Conservation (phyloP, 805 yeast genomes). For the Teunomyces gatunensis region DNA sequence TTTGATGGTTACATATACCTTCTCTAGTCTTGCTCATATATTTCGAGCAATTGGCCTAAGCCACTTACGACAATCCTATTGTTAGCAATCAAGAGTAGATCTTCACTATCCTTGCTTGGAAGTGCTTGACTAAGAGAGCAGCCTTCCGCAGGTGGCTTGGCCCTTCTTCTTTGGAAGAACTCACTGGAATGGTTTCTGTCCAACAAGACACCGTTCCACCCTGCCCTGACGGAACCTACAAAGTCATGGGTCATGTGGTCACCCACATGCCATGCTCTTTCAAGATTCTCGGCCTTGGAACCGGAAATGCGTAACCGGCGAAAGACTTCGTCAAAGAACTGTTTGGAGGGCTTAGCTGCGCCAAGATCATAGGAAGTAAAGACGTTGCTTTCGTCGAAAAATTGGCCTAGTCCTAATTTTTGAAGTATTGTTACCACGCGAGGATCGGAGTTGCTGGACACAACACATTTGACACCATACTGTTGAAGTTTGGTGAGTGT, state of each 20-base stretch:
- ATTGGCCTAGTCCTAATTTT: conserved; percentile 43
- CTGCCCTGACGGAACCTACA: conserved; percentile 49
- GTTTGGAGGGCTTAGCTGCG: conserved; percentile 48
- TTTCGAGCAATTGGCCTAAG: conserved; percentile 15
- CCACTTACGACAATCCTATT: conserved; percentile 28
- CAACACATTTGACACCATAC: conserved; percentile 36
- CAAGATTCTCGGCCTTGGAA: conserved; percentile 13
- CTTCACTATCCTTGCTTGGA: conserved; percentile 7
- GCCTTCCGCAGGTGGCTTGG: conserved; percentile 5
- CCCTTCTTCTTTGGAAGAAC: conserved; percentile 11
- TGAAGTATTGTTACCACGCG: conserved; percentile 45
- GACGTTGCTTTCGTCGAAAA: conserved; percentile 36
- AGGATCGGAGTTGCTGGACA: conserved; percentile 64
- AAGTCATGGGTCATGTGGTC: conserved; percentile 58
- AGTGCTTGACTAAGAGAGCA: conserved; percentile 8
- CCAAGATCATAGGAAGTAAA: conserved; percentile 60
- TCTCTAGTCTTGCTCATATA: not conserved
- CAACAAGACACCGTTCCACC: conserved; percentile 59
- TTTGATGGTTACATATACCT: not conserved
- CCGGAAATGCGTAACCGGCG: conserved; percentile 1
- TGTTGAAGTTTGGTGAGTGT: conserved; percentile 34
- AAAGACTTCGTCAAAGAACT: conserved; percentile 43
- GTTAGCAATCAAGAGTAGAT: conserved; percentile 29
- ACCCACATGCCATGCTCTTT: conserved; percentile 63
- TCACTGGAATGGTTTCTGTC: conserved; percentile 38